Evolutionary conservation across 768 basidiomycete genomes (phyloP), one percentile per base, ranked within the genome.

Genomic region (Amanita brunnescens): DNA sequence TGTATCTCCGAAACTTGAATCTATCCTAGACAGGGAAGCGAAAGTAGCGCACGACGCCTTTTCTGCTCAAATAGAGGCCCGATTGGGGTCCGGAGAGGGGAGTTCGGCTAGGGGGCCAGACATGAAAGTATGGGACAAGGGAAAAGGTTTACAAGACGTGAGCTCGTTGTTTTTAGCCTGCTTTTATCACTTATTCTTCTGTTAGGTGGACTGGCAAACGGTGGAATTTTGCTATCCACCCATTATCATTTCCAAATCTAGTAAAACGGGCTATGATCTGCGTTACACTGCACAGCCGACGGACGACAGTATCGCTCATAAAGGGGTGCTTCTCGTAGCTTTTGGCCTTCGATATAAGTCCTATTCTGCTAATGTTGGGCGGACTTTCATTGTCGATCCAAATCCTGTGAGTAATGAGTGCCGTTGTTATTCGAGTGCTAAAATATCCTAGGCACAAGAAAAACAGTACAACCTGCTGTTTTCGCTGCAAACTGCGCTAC

Each of bases 361-460:
- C 0, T 98, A 99, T 59, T 92, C 91, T 62, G 82, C 88, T 24
- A 95, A 92, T 64, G 79, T 97, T 57, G 93, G 90, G 3, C 78
- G 95, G 39, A 97, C 90, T 2, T 94, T 96, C 67, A 89, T 97
- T 58, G 93, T 98, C 34, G 92, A 95, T 62, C 95, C 95, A 1
- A 84, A 84, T 56, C 83, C 87, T 60, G 92, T 93, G 55, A 53
- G 67, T 61, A 41, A 50, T 53, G 21, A 39, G 26, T 24, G 14
- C 16, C 21, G n/a, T 34, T 33, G 48, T 12, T 6, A 35, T 10
- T 42, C 24, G 24, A n/a, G n/a, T 29, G 41, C 5, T 20, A 40
- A 49, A 20, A 14, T 52, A 54, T 49, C 34, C 18, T 20, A 98
- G 94, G 83, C 87, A 49, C 95, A 98, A 85, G 91, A 97, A 70